These are phyloP conservation scores for Lepiota venenata DNA, from an alignment of 768 basidiomycete species.

Conservation along the genomic window DNA sequence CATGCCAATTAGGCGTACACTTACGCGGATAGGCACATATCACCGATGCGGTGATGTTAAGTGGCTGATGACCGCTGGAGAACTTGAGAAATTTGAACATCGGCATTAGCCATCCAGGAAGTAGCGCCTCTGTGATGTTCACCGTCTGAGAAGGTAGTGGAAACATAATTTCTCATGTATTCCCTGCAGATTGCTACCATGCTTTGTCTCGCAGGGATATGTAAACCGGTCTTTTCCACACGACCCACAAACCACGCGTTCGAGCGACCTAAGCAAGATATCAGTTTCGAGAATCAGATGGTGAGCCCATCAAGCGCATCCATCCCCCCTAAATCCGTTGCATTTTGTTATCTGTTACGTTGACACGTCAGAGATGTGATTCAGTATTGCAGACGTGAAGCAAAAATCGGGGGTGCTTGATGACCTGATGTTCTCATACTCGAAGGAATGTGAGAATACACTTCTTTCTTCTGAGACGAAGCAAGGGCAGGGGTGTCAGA, in stretches of 20 bases:
- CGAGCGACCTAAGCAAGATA: not conserved
- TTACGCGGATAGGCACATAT: no score
- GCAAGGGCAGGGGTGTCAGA: not conserved
- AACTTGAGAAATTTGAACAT: no score
- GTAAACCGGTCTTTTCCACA: not conserved
- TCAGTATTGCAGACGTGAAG: not conserved
- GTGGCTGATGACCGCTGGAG: no score
- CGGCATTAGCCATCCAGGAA: no score
- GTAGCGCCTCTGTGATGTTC: not conserved
- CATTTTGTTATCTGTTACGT: not conserved
- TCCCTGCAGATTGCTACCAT: not conserved
- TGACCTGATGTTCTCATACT: not conserved
- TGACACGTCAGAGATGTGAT: constrained; percentile 4
- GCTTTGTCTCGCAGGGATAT: not conserved
- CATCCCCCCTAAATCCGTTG: not conserved
- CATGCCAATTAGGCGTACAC: no score
- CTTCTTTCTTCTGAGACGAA: not conserved
- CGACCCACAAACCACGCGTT: not conserved
- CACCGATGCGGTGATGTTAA: no score
- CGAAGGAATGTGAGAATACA: not conserved
- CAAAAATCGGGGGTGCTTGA: not conserved
- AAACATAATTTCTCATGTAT: not conserved
- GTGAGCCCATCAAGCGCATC: not conserved
- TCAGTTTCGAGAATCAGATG: not conserved
- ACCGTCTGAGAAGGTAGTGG: not conserved